These are phyloP conservation scores for Leccinum pachyderme DNA, from an alignment of 1,284 basidiomycete genomes.

Conservation along the genomic window DNA sequence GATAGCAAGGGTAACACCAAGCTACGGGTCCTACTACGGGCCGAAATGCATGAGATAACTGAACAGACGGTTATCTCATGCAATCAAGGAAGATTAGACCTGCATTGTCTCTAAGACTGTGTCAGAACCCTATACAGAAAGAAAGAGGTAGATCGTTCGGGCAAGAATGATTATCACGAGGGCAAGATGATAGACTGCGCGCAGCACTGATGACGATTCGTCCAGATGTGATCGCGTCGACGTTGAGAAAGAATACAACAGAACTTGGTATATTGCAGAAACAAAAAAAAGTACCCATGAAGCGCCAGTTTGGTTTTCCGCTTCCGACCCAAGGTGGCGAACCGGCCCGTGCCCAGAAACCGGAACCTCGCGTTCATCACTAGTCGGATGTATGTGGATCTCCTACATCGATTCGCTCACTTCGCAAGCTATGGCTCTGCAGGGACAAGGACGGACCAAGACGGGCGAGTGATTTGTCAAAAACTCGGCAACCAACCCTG, in stretches of 20 bases:
- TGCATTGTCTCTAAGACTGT: background rate
- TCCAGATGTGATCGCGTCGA: background rate
- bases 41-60: background rate
- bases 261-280: conserved; percentile 6
- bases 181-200: background rate
- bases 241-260: conserved; percentile 4
- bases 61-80: background rate
- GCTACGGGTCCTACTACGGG: background rate
- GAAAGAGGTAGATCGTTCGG: background rate
- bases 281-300: conserved; percentile 7
- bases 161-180: conserved; percentile 1
- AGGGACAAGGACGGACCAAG: conserved; percentile 7
- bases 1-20: background rate
- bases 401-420: conserved; percentile 2
- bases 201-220: background rate
- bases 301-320: conserved; percentile 20
- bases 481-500: background rate
- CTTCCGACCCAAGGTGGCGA: conserved; percentile 21
- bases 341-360: conserved; percentile 2
- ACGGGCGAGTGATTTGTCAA: conserved; percentile 4
- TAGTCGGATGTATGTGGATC: conserved; percentile 11
- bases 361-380: conserved; percentile 16
- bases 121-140: background rate
- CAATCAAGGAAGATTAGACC: conserved; percentile 1
- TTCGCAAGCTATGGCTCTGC: conserved; percentile 6